Base-by-base conservation (phyloP, 768 basidiomycete species). In the Hypholoma fasciculare region DNA sequence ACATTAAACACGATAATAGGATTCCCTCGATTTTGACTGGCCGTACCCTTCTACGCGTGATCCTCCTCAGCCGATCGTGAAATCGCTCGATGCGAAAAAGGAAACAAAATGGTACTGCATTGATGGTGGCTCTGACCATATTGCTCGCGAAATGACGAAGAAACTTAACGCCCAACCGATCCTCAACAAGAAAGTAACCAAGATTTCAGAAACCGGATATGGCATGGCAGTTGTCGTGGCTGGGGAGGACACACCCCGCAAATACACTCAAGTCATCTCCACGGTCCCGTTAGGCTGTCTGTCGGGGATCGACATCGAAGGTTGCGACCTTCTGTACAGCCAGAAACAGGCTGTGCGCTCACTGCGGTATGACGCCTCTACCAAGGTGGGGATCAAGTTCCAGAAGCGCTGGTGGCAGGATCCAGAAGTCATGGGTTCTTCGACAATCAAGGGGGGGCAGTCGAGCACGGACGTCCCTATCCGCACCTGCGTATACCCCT, bases 401-500 rank as follows among this genome's bases (percentile, higher is more conserved):
- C 68, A 61, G 52, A 67, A 66, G 7, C 58, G 60, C 20, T 77
- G 76, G 74, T 77, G 75, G 75, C 53, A 62, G 50, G 60, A 52
- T 23, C 51, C 50, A 30, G 36, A 16, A 9, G 26, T 52, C 23
- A 58, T 52, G 52, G 36, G 44, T 5, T 1, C 2, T 1, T 23
- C 23, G 34, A 43, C 52, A 2, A 58, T 58, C 51, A 39, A n/a
- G 14, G 79, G 80, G 4, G 79, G 80, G 0, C 73, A 74, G 60
- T 71, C 77, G 3, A 70, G 61, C 61, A 82, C 78, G 1, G 80
- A 81, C 61, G 63, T 71, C 16, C 75, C 74, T 6, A 63, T 77
- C n/a, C 72, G 77, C 30, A 74, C 71, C 0, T 65, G 78, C 49
- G 75, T 81, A 3, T 81, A 80, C 59, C 80, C 79, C 0, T 81